Conservation (phyloP, 768 basidiomycete genomes). For the Hypholoma fasciculare region DNA sequence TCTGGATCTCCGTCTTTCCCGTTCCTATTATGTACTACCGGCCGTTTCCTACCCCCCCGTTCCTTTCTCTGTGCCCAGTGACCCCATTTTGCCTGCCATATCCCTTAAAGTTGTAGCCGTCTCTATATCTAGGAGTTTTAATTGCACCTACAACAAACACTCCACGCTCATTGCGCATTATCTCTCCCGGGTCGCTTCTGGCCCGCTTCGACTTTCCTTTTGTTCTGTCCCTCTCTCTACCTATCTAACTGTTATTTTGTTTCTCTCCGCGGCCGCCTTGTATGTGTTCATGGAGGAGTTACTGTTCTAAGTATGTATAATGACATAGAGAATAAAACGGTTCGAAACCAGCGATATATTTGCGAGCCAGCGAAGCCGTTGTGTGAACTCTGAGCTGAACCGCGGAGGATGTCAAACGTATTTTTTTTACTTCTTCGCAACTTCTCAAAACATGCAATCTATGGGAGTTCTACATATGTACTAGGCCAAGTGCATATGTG, state of each 20-base stretch:
- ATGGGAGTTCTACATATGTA: background rate
- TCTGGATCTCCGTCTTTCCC: conserved; percentile 10
- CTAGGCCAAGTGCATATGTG: background rate
- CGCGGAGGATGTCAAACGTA: background rate
- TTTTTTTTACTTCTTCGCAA: background rate
- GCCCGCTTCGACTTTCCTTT: conserved; percentile 5
- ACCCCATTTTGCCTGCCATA: conserved; percentile 13
- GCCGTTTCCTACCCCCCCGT: conserved; percentile 14
- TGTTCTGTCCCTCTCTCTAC: conserved; percentile 9
- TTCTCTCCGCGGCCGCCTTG: conserved; percentile 25
- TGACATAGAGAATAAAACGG: conserved; percentile 40
- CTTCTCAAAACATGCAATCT: background rate
- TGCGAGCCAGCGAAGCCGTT: background rate
- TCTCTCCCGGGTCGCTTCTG: conserved; percentile 4
- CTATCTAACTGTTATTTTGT: conserved; percentile 38
- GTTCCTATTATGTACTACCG: conserved; percentile 22
- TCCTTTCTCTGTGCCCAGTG: conserved; percentile 11
- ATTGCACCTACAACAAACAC: conserved; percentile 14
- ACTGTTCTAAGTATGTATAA: conserved; percentile 35
- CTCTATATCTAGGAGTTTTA: conserved; percentile 20
- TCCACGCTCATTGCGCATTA: conserved; percentile 17
- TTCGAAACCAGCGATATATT: conserved; percentile 17
- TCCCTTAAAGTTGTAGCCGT: conserved; percentile 19
- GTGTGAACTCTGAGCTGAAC: background rate
- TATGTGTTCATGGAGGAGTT: conserved; percentile 32